Evolutionary conservation across 2,329 filamentous ascomycete genomes (phyloP).

Genomic region (Ophiostoma pallidulum): DNA sequence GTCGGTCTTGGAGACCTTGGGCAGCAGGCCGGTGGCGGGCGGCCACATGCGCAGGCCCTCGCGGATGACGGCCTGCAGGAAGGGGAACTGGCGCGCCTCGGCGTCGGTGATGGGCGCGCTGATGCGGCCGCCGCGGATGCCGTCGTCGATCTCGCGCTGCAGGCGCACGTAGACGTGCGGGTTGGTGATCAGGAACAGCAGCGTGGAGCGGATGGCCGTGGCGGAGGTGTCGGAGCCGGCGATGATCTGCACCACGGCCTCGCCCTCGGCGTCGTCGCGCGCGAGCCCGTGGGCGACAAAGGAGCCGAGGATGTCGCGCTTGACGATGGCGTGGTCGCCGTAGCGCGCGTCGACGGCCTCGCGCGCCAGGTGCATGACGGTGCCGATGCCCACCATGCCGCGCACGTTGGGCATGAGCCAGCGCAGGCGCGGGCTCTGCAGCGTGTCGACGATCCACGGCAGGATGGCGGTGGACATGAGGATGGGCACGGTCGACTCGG

Average conservation of each 20-base stretch:
- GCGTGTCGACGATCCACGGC: constrained; percentile 30
- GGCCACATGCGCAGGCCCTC: constrained; percentile 40
- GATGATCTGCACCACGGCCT: constrained; percentile 30
- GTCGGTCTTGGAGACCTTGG: constrained; percentile 25
- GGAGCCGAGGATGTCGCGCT: constrained; percentile 30
- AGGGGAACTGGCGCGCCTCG: constrained; percentile 32
- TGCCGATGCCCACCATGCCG: constrained; percentile 14
- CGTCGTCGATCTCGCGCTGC: constrained; percentile 27
- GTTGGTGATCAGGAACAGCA: constrained; percentile 21
- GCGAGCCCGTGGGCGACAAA: constrained; percentile 31
- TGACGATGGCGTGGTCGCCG: constrained; percentile 12
- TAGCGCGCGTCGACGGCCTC: constrained; percentile 16
- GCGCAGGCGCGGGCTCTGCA: constrained; percentile 31
- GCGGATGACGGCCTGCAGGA: constrained; percentile 40
- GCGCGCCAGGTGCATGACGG: constrained; percentile 17
- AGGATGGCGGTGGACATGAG: constrained; percentile 34
- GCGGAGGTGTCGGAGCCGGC: constrained; percentile 24
- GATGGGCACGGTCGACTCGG: constrained; percentile 26
- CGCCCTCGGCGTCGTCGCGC: constrained; percentile 33
- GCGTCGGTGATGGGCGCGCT: constrained; percentile 27
- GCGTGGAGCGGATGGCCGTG: constrained; percentile 20
- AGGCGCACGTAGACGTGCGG: constrained; percentile 20
- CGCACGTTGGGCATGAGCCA: constrained; percentile 16
- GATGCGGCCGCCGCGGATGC: constrained; percentile 21
- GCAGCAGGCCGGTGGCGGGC: constrained; percentile 27